Conservation (phyloP, 495 filamentous ascomycete species). For the Trichoderma virens region DNA sequence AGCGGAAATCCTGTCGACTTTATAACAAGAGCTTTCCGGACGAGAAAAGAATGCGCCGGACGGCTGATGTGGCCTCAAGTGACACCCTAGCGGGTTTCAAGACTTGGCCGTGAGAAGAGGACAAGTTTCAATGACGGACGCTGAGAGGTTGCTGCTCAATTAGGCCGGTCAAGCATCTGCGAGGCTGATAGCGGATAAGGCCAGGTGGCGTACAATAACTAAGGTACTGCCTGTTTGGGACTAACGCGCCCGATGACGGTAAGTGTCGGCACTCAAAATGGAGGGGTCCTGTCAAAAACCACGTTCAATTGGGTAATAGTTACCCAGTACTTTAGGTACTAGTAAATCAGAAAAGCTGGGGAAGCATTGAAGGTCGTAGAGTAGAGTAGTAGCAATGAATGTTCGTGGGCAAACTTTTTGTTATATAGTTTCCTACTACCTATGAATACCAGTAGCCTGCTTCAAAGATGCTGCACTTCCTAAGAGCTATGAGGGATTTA, state of each 20-base stretch:
- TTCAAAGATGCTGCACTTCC: slow-evolving; percentile 1
- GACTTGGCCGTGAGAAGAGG: slow-evolving; percentile 5
- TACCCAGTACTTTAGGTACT: no score
- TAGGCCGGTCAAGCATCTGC: neutral
- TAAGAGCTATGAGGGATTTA: slow-evolving; percentile 3
- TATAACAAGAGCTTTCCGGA: neutral
- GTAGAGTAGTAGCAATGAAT: neutral
- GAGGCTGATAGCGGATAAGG: slow-evolving; percentile 3
- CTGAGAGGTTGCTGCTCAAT: neutral
- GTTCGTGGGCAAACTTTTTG: neutral
- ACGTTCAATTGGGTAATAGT: no score
- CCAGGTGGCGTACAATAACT: neutral
- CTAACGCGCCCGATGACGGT: neutral
- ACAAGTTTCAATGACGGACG: neutral
- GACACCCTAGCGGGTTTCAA: slow-evolving; percentile 1
- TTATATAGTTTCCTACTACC: neutral
- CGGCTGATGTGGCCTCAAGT: slow-evolving; percentile 6
- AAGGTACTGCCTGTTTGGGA: neutral
- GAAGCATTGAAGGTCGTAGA: neutral
- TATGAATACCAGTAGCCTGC: slow-evolving; percentile 8
- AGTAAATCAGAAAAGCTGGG: no score
- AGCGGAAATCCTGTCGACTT: neutral
- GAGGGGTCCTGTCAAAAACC: no score
- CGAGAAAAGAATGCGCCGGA: neutral
- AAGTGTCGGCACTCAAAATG: neutral